Evolutionary conservation across 164 flowering plant species (phyloP), one percentile per base, ranked within the genome.

Genomic region (Nelumbo lutea): DNA sequence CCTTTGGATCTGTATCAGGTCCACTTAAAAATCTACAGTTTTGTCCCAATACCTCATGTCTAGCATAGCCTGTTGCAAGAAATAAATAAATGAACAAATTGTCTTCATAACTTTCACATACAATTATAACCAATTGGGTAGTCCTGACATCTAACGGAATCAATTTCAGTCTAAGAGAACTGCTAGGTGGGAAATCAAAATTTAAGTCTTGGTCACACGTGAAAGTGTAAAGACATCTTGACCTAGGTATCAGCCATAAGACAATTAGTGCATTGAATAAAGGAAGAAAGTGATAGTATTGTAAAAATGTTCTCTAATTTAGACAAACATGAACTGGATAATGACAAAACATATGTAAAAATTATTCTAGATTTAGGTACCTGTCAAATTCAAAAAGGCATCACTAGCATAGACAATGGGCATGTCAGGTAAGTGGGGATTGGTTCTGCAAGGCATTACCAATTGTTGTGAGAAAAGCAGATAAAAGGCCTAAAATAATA

Each of bases 361-460:
- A 11, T 1, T 9, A 2, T 4, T 27, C 14, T 4, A 44, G 60
- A 8, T 15, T 61, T 13, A 38, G 43, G 70, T 61, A 93, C 98
- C 97, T 84, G 98, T 88, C 80, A 93, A 73, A 67, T 72, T 87
- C 50, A 88, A 56, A 82, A 94, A 94, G 56, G 88, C 87, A 62
- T 91, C 96, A 77, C 98, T 94, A 40, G 90, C 96, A 75, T 91
- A 90, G 55, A 94, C 96, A 71, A 91, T 87, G 41, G 98, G 97
- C 88, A 86, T 88, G 78, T 85, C 92, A 40, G 81, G 85, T 77
- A 84, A 85, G 62, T 81, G 80, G 11, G 93, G 85, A 80, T 94
- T 89, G 15, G 80, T 83, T 79, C 97, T 94, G 86, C 79, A 75
- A 70, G 58, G 66, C 66, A 77, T 66, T 41, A 81, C 47, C 75